Base-by-base conservation (phyloP, 1,139 yeast species). In the Yamadazyma atmosphaerica region DNA sequence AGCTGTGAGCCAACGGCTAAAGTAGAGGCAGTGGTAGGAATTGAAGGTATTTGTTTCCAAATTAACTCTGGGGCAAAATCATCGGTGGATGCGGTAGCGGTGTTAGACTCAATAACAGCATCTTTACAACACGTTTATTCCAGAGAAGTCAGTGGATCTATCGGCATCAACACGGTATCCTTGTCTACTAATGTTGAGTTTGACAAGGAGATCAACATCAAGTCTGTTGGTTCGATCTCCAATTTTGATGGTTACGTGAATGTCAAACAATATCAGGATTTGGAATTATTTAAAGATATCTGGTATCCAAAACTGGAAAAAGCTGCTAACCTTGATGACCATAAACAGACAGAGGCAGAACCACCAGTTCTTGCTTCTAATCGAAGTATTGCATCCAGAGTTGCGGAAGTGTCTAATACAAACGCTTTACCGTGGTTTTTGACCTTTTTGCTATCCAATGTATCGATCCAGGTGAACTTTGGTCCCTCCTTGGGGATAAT, bases 1-100 rank as follows among this genome's bases (percentile, higher is more conserved):
- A 85, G 95, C 49, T 92, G 98, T 69, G 92, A 86, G 46, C 98
- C 98, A 0, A 82, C 83, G 11, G 98, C 98, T 0, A 87, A 86
- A 55, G 95, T 92, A 1, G 90, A 89, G 25, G 95, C 97, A 0
- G 77, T 86, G 22, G 83, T 88, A 17, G 85, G 87, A 2, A 56
- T 84, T 28, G 85, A 81, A 23, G 82, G 83, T 0, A 77, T 86
- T 22, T 74, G 69, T 30, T 54, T 86, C 26, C 80, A 79, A 38
- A 49, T 85, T 11, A 77, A 77, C 37, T 74, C 90, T 0, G 77
- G 78, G 22, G 4, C 15, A 3, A 68, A 67, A 9, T 36, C 54
- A 4, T 42, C 49, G 2, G 53, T 57, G 1, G 62, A 76, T 5
- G 63, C 74, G 10, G 60, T 76, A 1, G 52, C 68, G 1, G 52